Evolutionary conservation across 495 filamentous ascomycete species (phyloP), one percentile per base, ranked within the genome.

Genomic region (Aspergillus indologenus): DNA sequence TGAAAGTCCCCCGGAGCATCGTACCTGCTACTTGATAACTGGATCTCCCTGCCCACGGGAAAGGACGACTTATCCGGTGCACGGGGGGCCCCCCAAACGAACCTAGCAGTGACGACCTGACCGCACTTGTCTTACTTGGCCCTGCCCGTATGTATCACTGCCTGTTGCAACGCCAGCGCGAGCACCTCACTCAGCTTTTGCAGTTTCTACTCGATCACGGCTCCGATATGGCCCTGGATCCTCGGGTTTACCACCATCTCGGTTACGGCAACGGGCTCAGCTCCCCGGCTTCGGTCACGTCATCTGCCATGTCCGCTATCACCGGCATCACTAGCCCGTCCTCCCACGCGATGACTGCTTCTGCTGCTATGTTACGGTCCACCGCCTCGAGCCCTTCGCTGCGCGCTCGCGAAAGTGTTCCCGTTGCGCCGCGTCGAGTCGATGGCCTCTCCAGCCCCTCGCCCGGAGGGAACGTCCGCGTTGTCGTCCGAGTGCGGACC

Each of bases 401-500:
- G 66, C 87, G 90, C 43, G 88, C 89, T 14, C 77, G 88, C 64
- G 87, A 92, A 68, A 82, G 83, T 29, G 82, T 82, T 22, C 70
- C 84, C 12, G 66, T 81, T n/a, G 59, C 74, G 19, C 56, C 69
- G 24, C 59, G 60, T 31, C 65, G 63, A 15, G 62, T 65, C 34
- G 69, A 74, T 67, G 68, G 65, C 52, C 57, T 68, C 45, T 58
- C 69, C 5, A 77, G 73, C 51, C 73, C 73, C 12, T 62, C 73
- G 18, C 69, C 75, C 1, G 90, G 87, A 40, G 92, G 90, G 15
- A 97, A 98, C 79, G 93, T 98, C 53, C 85, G 89, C 69, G 94
- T 98, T 19, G 94, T 97, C 15, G 94, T 98, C 64, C 79, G 94
- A 61, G 92, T 96, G 54, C 81, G 94, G 62, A 92, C 86, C 20